A percentile compares a stretch with the other conserved stretches of the same genome.
phyloP scores from a whole-genome alignment of 345 rosid species.

The Eucalyptus globulus region DNA sequence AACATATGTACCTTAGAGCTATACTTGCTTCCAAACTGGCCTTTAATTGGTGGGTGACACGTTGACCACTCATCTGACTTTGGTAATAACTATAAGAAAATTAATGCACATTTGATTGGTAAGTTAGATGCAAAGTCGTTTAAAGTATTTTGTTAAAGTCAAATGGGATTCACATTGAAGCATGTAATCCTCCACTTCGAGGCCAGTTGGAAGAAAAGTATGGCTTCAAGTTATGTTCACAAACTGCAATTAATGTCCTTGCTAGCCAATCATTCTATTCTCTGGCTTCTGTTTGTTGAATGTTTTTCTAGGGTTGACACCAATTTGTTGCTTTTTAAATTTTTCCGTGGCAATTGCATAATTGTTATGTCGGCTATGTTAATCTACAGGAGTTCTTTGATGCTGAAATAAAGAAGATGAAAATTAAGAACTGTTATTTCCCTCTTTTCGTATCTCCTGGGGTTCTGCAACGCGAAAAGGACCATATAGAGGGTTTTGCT shows the following conservation, averaged over 20 bases:
- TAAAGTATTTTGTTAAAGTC: neutral
- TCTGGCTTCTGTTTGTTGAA: neutral
- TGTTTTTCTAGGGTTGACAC: neutral
- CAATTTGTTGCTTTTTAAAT: neutral
- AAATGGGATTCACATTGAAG: neutral
- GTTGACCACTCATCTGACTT: neutral
- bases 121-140: neutral
- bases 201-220: neutral
- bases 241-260: neutral
- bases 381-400: conserved; percentile 71
- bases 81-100: neutral
- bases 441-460: conserved; percentile 91
- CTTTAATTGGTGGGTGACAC: neutral
- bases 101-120: neutral
- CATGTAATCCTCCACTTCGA: neutral
- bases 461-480: conserved; percentile 85
- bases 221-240: neutral
- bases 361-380: neutral
- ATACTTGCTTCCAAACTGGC: neutral
- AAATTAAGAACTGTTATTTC: conserved; percentile 88
- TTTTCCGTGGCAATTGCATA: neutral
- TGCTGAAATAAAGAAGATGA: conserved; percentile 87
- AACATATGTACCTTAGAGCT: neutral
- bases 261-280: neutral
- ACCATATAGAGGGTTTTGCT: conserved; percentile 93